Percentiles rank a stretch among this genome's conserved stretches.
Evolutionary conservation across 345 rosid species (phyloP).

Genomic region (Odontarrhena argentea): DNA sequence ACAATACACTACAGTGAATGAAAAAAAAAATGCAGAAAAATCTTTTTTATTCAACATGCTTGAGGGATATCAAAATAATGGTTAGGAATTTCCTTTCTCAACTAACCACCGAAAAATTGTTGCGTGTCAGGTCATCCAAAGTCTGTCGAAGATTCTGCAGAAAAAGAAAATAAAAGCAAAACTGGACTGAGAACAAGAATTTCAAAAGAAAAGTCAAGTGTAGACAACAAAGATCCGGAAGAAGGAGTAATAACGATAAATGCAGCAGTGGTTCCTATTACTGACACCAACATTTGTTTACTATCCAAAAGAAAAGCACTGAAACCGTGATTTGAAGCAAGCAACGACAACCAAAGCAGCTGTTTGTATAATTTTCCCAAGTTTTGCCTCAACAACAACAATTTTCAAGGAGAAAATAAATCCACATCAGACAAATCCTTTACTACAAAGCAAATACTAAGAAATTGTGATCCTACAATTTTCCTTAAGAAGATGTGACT

Average conservation of each 20-base stretch:
- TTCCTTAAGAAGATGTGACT: background rate
- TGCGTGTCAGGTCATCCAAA: constrained; percentile 88
- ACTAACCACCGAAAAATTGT: constrained; percentile 90
- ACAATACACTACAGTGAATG: constrained; percentile 75
- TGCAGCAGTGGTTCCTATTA: background rate
- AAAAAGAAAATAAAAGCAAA: constrained; percentile 19
- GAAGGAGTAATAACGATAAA: background rate
- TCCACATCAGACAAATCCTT: constrained; percentile 13
- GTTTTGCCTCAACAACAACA: constrained; percentile 18
- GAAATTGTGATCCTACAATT: constrained; percentile 13
- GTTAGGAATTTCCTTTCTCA: background rate
- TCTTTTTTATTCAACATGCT: constrained; percentile 8
- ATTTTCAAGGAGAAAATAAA: background rate
- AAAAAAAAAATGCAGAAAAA: background rate
- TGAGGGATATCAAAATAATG: background rate
- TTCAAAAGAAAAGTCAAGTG: background rate
- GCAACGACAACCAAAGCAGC: constrained; percentile 9
- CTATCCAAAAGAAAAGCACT: constrained; percentile 9
- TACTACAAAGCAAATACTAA: background rate
- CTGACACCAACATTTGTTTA: background rate
- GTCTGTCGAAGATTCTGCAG: constrained; percentile 98
- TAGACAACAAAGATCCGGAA: background rate
- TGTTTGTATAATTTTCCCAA: background rate
- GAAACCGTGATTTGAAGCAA: background rate
- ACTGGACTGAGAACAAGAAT: background rate